phyloP scores from a whole-genome alignment of 257 asterid species.

The Misopates orontium region DNA sequence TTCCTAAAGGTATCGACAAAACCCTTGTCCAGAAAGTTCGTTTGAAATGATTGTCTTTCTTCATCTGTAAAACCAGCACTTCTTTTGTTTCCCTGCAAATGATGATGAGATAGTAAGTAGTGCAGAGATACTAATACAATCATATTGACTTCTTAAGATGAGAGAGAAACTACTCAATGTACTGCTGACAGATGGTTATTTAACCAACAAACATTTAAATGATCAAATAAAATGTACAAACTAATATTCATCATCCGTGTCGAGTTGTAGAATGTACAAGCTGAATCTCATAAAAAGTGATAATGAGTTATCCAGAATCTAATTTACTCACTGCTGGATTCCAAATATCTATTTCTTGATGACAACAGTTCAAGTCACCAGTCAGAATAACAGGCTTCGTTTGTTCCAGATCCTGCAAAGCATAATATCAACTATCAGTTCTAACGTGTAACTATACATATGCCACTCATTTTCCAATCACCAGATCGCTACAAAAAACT shows the following conservation, averaged over 20 bases:
- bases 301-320: slow-evolving; percentile 18
- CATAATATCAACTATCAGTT: slow-evolving; percentile 32
- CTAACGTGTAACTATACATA: neutral
- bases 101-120: slow-evolving; percentile 1
- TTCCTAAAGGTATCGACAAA: slow-evolving; percentile 91
- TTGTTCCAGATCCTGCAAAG: slow-evolving; percentile 75
- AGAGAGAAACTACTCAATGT: too few relatives aligned
- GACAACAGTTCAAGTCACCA: slow-evolving; percentile 97
- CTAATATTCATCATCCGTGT: neutral
- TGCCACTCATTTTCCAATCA: neutral
- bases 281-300: neutral
- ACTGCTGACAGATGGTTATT: too few relatives aligned
- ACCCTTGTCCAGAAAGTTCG: slow-evolving; percentile 72
- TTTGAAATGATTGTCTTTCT: slow-evolving; percentile 78
- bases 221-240: neutral
- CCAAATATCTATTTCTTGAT: slow-evolving; percentile 86
- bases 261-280: neutral
- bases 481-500: neutral
- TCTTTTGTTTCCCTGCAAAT: slow-evolving; percentile 86
- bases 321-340: slow-evolving; percentile 77
- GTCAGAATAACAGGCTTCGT: slow-evolving; percentile 88
- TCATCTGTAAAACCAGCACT: slow-evolving; percentile 95
- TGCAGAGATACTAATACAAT: neutral
- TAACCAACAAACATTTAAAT: too few relatives aligned
- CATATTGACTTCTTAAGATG: too few relatives aligned